These are phyloP conservation scores for Dorcoceras hygrometricum DNA, from an alignment of 257 asterid genomes.

Conservation along the genomic window DNA sequence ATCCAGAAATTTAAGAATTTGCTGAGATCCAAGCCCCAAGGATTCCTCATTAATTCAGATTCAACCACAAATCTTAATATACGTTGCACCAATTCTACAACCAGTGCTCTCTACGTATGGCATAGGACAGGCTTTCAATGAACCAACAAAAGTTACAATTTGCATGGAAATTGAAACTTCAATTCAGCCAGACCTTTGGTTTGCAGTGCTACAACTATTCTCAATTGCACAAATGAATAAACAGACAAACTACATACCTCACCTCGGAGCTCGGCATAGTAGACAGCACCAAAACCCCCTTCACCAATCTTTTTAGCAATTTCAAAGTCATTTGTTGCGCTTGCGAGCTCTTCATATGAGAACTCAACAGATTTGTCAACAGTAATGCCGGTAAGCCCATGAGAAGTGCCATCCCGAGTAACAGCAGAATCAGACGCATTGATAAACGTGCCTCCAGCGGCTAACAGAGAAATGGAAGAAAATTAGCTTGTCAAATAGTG, in stretches of 20 bases:
- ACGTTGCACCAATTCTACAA: no score
- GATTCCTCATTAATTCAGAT: no score
- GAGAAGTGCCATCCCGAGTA: slow-evolving; percentile 42
- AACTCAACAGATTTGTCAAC: slow-evolving; percentile 93
- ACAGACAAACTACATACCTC: slow-evolving; percentile 56
- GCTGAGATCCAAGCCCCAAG: no score
- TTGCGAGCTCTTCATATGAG: slow-evolving; percentile 91
- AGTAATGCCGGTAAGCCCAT: slow-evolving; percentile 59
- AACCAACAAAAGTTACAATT: neutral
- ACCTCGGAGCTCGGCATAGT: slow-evolving; percentile 97
- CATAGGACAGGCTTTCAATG: neutral
- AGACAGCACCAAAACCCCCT: slow-evolving; percentile 97
- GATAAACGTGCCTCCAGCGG: slow-evolving; percentile 29
- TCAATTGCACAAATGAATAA: slow-evolving; percentile 3
- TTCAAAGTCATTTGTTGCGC: slow-evolving; percentile 75
- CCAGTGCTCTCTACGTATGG: no score
- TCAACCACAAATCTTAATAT: no score
- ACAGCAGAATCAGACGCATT: slow-evolving; percentile 40
- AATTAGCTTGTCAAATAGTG: slow-evolving; percentile 1
- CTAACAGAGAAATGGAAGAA: slow-evolving; percentile 28
- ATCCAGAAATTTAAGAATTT: no score
- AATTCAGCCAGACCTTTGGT: slow-evolving; percentile 14
- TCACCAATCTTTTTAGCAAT: slow-evolving; percentile 88
- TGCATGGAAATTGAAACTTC: slow-evolving; percentile 6
- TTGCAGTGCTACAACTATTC: neutral